These are phyloP conservation scores for Adansonia rubrostipa DNA, from an alignment of 441 rosid species.

Conservation along the genomic window DNA sequence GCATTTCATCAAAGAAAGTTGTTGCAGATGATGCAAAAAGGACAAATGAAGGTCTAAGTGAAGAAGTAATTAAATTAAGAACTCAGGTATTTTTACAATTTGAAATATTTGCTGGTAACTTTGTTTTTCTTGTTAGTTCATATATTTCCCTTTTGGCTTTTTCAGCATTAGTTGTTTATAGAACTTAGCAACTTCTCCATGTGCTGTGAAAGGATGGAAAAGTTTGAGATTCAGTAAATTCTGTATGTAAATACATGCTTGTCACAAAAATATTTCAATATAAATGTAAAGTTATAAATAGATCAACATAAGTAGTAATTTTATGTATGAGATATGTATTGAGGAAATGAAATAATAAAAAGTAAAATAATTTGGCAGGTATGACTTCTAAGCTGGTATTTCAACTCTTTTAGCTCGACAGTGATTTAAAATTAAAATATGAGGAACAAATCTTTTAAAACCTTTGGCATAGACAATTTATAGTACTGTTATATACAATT, in stretches of 20 bases:
- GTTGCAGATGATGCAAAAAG: conserved; percentile 44
- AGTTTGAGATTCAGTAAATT: conserved; percentile 1
- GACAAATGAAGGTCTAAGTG: conserved; percentile 44
- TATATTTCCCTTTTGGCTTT: not conserved
- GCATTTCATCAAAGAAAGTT: conserved; percentile 45
- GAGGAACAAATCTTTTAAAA: no score
- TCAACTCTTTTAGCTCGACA: no score
- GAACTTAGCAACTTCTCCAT: not conserved
- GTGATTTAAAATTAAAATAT: no score
- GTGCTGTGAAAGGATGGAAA: not conserved
- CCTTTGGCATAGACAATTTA: no score
- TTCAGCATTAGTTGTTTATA: conserved; percentile 1
- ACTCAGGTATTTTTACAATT: conserved; percentile 44
- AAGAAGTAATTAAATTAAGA: conserved; percentile 52
- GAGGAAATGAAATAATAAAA: no score
- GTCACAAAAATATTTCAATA: not conserved
- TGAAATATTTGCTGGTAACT: not conserved
- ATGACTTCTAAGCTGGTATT: no score
- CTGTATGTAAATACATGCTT: not conserved
- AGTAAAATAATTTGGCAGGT: no score
- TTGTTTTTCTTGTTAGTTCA: not conserved
- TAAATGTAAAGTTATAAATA: no score
- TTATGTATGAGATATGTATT: no score
- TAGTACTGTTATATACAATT: no score
- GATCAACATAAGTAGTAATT: no score